phyloP scores from a whole-genome alignment of 495 filamentous ascomycete species.

The Cudoniella acicularis region DNA sequence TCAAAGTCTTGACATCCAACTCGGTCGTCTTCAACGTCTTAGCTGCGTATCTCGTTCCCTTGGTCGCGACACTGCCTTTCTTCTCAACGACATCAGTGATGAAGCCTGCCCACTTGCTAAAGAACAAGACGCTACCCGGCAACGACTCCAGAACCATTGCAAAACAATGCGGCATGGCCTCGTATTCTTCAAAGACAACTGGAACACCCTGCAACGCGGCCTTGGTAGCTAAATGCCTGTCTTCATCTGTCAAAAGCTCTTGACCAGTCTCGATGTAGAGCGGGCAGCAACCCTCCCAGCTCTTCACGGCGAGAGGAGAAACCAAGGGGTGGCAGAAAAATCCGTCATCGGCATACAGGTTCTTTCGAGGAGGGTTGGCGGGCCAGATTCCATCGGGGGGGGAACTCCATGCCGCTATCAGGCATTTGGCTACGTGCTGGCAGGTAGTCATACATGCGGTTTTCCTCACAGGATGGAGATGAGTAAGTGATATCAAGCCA shows the following conservation, averaged over 20 bases:
- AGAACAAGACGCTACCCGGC: slow-evolving; percentile 44
- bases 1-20: slow-evolving; percentile 48
- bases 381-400: slow-evolving; percentile 70
- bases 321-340: slow-evolving; percentile 72
- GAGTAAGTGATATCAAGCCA: slow-evolving; percentile 78
- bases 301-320: slow-evolving; percentile 58
- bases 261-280: slow-evolving; percentile 72
- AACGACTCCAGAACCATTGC: slow-evolving; percentile 56
- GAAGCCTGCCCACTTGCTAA: slow-evolving; percentile 57
- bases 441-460: slow-evolving; percentile 73
- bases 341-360: slow-evolving; percentile 63
- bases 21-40: slow-evolving; percentile 49
- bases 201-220: slow-evolving; percentile 57
- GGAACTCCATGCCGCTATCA: slow-evolving; percentile 36
- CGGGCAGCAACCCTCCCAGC: slow-evolving; percentile 68
- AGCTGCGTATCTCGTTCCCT: slow-evolving; percentile 50
- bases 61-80: slow-evolving; percentile 36
- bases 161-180: slow-evolving; percentile 90
- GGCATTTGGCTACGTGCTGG: slow-evolving; percentile 37
- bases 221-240: slow-evolving; percentile 54
- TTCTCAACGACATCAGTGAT: slow-evolving; percentile 40
- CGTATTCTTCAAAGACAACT: slow-evolving; percentile 70
- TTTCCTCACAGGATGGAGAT: slow-evolving; percentile 62
- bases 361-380: slow-evolving; percentile 57
- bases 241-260: slow-evolving; percentile 77